Evolutionary conservation across 495 filamentous ascomycete genomes (phyloP).

Genomic region (Penicillium daleae): DNA sequence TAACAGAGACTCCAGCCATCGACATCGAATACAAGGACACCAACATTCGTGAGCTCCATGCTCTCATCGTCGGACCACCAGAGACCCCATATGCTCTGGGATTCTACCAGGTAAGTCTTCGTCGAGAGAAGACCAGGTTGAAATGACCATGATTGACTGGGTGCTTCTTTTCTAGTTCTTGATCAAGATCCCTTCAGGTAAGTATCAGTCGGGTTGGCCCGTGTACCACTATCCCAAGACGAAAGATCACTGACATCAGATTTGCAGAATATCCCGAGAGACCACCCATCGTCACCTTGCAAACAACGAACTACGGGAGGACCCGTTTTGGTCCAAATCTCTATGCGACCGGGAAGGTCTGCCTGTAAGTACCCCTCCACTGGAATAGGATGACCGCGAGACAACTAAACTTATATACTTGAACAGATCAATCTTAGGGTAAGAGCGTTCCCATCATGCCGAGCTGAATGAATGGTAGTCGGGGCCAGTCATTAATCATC

Average conservation of each 20-base stretch:
- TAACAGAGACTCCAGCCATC: slow-evolving; percentile 13
- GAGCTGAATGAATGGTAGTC: background rate
- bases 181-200: slow-evolving; percentile 42
- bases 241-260: slow-evolving; percentile 5
- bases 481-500: slow-evolving; percentile 2
- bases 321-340: slow-evolving; percentile 97
- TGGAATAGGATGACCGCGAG: background rate
- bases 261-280: slow-evolving; percentile 83
- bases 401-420: slow-evolving; percentile 20
- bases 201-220: background rate
- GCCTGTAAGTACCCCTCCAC: slow-evolving; percentile 62
- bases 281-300: slow-evolving; percentile 72
- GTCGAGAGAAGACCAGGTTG: background rate
- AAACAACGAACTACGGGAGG: slow-evolving; percentile 84
- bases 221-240: background rate
- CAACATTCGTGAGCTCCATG: slow-evolving; percentile 86
- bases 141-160: background rate
- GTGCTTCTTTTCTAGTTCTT: slow-evolving; percentile 33
- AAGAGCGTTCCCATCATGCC: slow-evolving; percentile 21
- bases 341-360: slow-evolving; percentile 88
- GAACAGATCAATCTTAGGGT: slow-evolving; percentile 88
- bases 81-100: slow-evolving; percentile 97
- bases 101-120: slow-evolving; percentile 79
- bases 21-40: slow-evolving; percentile 77
- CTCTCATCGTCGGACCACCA: slow-evolving; percentile 88